A percentile compares a stretch with the other conserved stretches of the same genome.
These are phyloP conservation scores for Aegilops sharonensis DNA, from an alignment of 176 grass and related monocot species.

Conservation along the genomic window DNA sequence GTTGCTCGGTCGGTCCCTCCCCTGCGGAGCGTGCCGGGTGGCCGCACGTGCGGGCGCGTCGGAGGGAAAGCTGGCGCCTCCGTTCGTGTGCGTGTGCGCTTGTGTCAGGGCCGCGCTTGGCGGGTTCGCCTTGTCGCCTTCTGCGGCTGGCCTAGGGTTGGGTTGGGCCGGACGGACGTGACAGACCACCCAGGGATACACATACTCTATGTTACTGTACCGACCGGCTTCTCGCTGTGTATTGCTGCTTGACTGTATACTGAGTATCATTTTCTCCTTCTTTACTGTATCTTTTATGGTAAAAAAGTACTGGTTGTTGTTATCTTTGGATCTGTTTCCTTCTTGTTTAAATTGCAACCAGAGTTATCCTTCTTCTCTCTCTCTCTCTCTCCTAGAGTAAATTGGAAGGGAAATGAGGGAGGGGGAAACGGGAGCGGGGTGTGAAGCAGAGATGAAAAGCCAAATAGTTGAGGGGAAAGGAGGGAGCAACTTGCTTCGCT, in stretches of 20 bases:
- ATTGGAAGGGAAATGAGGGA: not conserved
- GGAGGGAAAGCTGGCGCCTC: not conserved
- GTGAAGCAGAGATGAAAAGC: not conserved
- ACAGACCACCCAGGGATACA: not conserved
- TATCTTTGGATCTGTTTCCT: too few species aligned
- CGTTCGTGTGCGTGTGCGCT: not conserved
- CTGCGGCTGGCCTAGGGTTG: not conserved
- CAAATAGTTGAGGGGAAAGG: constrained; percentile 45
- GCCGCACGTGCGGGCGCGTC: constrained; percentile 10
- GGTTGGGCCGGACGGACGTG: not conserved
- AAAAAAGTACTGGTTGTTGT: too few species aligned
- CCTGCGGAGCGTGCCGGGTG: not conserved
- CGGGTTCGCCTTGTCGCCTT: not conserved
- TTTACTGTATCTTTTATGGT: not conserved
- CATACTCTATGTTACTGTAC: not conserved
- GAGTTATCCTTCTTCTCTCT: not conserved
- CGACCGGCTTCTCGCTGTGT: not conserved
- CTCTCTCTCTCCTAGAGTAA: too few species aligned
- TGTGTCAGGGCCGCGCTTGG: not conserved
- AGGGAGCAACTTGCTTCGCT: constrained; percentile 55
- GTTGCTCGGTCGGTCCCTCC: not conserved
- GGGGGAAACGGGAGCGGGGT: not conserved
- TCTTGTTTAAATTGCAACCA: too few species aligned
- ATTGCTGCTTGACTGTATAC: not conserved
- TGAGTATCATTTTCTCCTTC: not conserved